phyloP scores from a whole-genome alignment of 176 grass and related monocot genomes.

The Lolium rigidum region DNA sequence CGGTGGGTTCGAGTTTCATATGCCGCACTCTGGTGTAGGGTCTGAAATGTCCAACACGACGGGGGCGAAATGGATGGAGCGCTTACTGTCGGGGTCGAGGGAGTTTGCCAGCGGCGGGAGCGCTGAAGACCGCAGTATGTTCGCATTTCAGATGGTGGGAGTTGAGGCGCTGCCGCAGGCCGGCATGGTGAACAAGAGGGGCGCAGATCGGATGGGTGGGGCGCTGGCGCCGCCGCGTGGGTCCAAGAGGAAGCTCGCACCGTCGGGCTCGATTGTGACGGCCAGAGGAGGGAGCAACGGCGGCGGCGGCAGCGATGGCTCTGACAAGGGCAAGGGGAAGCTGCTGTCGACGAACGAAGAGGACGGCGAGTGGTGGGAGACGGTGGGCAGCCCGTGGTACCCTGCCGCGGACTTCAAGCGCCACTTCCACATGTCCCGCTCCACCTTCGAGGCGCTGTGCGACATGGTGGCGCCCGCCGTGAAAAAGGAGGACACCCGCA shows the following conservation, averaged over 20 bases:
- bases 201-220: neutral
- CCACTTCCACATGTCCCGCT: conserved; percentile 75
- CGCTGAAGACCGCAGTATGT: neutral
- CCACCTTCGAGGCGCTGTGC: conserved; percentile 75
- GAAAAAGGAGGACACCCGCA: conserved; percentile 85
- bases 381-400: conserved; percentile 54
- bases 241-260: neutral
- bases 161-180: neutral
- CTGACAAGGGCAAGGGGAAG: neutral
- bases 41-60: neutral
- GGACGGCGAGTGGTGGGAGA: conserved; percentile 77
- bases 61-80: neutral
- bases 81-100: too few species aligned
- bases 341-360: conserved; percentile 77
- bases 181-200: neutral
- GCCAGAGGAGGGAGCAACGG: neutral
- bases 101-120: conserved; percentile 32
- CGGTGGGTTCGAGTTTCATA: neutral
- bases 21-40: neutral
- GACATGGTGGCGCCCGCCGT: conserved; percentile 66
- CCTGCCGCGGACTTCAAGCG: conserved; percentile 75
- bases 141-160: neutral
- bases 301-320: neutral
- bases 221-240: conserved; percentile 19
- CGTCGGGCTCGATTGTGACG: neutral